phyloP scores from a whole-genome alignment of 2,329 filamentous ascomycete genomes.

The Fusarium domesticum region DNA sequence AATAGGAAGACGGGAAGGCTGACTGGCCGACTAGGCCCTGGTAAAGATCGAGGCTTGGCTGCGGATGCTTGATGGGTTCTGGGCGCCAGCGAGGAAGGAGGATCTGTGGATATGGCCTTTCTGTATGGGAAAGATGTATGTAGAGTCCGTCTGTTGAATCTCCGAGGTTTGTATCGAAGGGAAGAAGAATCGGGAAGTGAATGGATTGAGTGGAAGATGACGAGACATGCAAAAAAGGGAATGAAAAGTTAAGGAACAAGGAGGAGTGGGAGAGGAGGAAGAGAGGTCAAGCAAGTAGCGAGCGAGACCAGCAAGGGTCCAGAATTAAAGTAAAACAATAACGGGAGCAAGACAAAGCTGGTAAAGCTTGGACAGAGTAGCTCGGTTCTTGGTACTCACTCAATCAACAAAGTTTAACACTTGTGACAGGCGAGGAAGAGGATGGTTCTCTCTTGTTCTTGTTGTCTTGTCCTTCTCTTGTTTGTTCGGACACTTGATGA shows the following conservation, averaged over 20 bases:
- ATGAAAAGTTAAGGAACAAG: neutral
- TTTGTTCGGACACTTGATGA: no score
- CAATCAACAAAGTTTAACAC: neutral
- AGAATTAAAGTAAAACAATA: neutral
- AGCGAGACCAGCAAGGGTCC: neutral
- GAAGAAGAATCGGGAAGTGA: neutral
- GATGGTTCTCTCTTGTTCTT: neutral
- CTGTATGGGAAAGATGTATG: neutral
- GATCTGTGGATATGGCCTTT: neutral
- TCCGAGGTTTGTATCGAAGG: neutral
- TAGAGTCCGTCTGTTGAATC: no score
- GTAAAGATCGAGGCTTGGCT: slow-evolving; percentile 17
- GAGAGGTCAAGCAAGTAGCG: neutral
- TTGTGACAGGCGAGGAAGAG: neutral
- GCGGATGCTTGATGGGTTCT: neutral
- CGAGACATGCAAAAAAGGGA: neutral
- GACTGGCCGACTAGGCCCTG: slow-evolving; percentile 16
- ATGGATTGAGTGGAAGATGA: neutral
- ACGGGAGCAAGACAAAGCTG: neutral
- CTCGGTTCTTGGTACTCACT: neutral
- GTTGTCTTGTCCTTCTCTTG: neutral
- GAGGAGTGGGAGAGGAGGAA: neutral
- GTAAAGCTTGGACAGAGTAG: neutral
- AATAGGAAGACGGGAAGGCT: slow-evolving; percentile 12
- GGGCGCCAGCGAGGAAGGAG: neutral